Conservation (phyloP, 441 rosid species). For the Manihot esculenta region DNA sequence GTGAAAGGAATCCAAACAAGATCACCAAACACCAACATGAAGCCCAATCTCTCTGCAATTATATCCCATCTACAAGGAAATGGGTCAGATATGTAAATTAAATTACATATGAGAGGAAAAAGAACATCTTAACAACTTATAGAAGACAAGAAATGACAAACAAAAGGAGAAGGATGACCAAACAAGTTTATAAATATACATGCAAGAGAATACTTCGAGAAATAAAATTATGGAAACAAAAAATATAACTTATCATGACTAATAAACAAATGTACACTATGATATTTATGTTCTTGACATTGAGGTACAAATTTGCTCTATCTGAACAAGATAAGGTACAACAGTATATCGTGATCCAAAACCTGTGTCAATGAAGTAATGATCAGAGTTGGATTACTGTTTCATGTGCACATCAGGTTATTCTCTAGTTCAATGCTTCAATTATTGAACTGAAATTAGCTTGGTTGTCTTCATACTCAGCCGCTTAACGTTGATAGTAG, state of each 20-base stretch:
- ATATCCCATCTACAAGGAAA: conserved; percentile 76
- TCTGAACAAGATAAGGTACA: not conserved
- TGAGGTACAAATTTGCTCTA: not conserved
- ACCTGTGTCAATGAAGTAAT: too few species aligned
- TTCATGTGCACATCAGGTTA: not conserved
- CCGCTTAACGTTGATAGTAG: not conserved
- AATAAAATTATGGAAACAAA: not conserved
- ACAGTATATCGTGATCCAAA: not conserved
- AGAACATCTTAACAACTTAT: conserved; percentile 1
- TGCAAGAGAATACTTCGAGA: not conserved
- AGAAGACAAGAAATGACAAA: not conserved
- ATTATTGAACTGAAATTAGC: not conserved
- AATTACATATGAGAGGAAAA: not conserved
- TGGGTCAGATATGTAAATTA: not conserved
- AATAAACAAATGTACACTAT: not conserved
- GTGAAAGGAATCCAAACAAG: conserved; percentile 94
- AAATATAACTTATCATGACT: not conserved
- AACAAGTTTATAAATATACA: not conserved
- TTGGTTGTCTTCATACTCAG: not conserved
- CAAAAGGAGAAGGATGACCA: not conserved
- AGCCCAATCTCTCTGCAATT: conserved; percentile 92
- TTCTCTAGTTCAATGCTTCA: not conserved
- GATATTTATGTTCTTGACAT: not conserved
- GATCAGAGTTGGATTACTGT: not conserved
- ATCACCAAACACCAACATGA: conserved; percentile 97